Conservation (phyloP, 805 yeast species). For the Candida saitoana region DNA sequence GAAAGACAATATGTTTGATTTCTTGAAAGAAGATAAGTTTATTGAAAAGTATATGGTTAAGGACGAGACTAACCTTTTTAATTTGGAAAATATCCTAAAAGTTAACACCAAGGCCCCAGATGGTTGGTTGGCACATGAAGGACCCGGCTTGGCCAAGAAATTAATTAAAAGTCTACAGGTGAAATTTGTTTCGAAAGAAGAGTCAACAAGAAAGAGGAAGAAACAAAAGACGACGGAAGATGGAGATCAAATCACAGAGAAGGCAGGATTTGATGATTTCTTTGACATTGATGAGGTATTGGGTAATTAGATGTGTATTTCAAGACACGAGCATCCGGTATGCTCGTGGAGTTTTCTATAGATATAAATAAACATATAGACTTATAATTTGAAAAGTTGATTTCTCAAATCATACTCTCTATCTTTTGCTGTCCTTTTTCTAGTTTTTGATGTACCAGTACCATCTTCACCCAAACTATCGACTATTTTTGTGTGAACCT, state of each 20-base stretch:
- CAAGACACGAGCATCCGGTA: not conserved
- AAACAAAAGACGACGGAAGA: not conserved
- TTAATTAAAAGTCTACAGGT: slow-evolving; percentile 21
- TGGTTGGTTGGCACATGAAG: slow-evolving; percentile 4
- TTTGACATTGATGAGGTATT: slow-evolving; percentile 10
- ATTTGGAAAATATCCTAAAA: slow-evolving; percentile 23
- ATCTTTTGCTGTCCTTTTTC: slow-evolving; percentile 43
- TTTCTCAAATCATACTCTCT: slow-evolving; percentile 38
- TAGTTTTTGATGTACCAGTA: slow-evolving; percentile 27
- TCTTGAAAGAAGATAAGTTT: slow-evolving; percentile 21
- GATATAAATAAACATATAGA: not conserved
- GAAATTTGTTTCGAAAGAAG: slow-evolving; percentile 19
- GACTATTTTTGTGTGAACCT: slow-evolving; percentile 25
- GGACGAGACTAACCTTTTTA: slow-evolving; percentile 28
- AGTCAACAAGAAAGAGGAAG: slow-evolving; percentile 12
- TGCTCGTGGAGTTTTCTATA: not conserved
- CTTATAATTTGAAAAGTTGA: slow-evolving; percentile 31
- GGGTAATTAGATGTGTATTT: slow-evolving; percentile 1
- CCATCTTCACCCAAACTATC: slow-evolving; percentile 40
- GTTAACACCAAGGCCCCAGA: slow-evolving; percentile 11
- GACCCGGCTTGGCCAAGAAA: slow-evolving; percentile 12
- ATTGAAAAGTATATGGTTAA: slow-evolving; percentile 17
- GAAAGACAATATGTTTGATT: slow-evolving; percentile 15
- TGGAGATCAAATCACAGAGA: slow-evolving; percentile 3
- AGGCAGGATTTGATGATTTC: slow-evolving; percentile 7